phyloP scores from a whole-genome alignment of 768 basidiomycete genomes.

The Russula griseocarnosa region DNA sequence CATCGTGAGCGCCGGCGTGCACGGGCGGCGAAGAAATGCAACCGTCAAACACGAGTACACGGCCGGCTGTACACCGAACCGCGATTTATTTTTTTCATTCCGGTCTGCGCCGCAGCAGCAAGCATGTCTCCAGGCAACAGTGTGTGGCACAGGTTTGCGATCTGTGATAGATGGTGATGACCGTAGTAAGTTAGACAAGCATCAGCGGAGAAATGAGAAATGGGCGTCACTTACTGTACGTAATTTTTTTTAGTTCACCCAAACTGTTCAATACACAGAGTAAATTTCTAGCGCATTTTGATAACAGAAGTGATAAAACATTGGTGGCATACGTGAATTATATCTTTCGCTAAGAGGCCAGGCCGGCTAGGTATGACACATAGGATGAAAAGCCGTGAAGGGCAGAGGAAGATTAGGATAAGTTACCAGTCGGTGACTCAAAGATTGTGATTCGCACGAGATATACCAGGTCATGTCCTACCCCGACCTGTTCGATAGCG shows the following conservation, averaged over 20 bases:
- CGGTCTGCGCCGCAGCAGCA: not conserved
- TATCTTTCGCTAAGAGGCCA: not conserved
- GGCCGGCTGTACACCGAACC: too few species aligned
- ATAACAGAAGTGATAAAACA: not conserved
- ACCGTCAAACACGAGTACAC: not conserved
- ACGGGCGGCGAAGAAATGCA: not conserved
- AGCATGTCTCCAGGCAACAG: not conserved
- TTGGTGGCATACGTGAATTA: not conserved
- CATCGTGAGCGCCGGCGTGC: not conserved
- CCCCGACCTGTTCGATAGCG: not conserved
- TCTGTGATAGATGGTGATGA: not conserved
- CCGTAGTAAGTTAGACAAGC: too few species aligned
- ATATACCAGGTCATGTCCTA: not conserved
- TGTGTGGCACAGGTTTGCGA: not conserved
- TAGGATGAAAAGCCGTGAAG: not conserved
- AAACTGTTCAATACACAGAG: not conserved
- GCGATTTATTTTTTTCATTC: not conserved
- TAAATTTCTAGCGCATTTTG: not conserved
- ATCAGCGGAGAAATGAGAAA: too few species aligned
- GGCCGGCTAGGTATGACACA: not conserved
- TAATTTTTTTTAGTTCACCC: not conserved
- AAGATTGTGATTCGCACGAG: not conserved
- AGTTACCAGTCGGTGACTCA: not conserved
- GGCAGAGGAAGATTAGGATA: not conserved
- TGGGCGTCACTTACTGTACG: too few species aligned